Percentiles rank a stretch among this genome's conserved stretches.
These are phyloP conservation scores for Kwoniella europaea DNA, from an alignment of 768 basidiomycete species.

Conservation along the genomic window DNA sequence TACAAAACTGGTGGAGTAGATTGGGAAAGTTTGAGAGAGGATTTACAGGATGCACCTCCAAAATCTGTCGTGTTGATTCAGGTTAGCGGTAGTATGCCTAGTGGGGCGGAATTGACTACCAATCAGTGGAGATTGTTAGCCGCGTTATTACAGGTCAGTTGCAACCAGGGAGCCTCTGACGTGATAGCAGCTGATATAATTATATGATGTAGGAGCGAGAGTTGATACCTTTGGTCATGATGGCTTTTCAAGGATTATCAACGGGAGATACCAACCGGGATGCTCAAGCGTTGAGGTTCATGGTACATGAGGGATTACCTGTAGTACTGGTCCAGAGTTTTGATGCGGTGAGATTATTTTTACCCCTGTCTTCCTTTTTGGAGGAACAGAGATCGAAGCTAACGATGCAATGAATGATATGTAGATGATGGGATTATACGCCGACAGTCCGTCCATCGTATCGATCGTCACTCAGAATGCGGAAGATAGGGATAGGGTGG, in stretches of 20 bases:
- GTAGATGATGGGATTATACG: conserved; percentile 58
- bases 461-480: conserved; percentile 49
- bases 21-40: conserved; percentile 54
- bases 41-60: conserved; percentile 63
- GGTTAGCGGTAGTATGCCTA: conserved; percentile 59
- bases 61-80: conserved; percentile 76
- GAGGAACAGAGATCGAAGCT: too few relatives aligned
- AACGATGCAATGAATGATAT: too few relatives aligned
- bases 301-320: conserved; percentile 54
- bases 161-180: background rate
- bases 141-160: conserved; percentile 52
- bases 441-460: conserved; percentile 56
- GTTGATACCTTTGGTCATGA: conserved; percentile 49
- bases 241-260: conserved; percentile 54
- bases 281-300: conserved; percentile 52
- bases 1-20: conserved; percentile 49
- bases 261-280: conserved; percentile 51
- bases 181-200: background rate
- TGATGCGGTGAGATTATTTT: conserved; percentile 57
- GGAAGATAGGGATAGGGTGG: conserved; percentile 50
- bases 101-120: conserved; percentile 58
- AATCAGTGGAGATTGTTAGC: conserved; percentile 53
- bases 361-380: too few relatives aligned
- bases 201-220: conserved; percentile 55
- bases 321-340: conserved; percentile 54